Conservation (phyloP, 306 rosid species). For the Quercus agrifolia region DNA sequence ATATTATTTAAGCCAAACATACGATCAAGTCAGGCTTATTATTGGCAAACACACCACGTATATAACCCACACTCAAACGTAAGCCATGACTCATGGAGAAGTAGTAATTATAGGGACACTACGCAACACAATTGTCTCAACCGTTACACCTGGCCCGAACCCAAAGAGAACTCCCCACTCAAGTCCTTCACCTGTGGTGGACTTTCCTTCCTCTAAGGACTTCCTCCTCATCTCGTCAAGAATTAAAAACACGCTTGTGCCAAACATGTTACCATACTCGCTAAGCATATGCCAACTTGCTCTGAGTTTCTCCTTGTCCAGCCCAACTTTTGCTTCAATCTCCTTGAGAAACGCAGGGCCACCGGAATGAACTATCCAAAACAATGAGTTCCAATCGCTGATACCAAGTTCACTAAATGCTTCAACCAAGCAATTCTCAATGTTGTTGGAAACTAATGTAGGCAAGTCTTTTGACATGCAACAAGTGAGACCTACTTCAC, state of each 20-base stretch:
- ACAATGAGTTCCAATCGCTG: neutral
- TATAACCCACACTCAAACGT: too few species aligned
- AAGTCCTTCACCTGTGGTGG: neutral
- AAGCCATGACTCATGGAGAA: neutral
- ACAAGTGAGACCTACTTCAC: neutral
- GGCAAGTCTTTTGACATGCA: neutral
- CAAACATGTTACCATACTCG: neutral
- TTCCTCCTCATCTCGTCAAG: conserved; percentile 6
- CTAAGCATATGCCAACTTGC: neutral
- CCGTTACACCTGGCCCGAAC: too few species aligned
- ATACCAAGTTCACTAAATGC: neutral
- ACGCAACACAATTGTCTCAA: too few species aligned
- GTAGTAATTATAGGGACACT: too few species aligned
- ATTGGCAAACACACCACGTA: too few species aligned
- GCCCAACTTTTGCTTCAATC: neutral
- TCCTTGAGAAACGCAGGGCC: neutral
- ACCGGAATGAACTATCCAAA: neutral
- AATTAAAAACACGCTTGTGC: neutral
- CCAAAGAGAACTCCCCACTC: too few species aligned
- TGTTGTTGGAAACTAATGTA: neutral
- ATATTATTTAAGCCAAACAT: too few species aligned
- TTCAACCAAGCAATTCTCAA: neutral
- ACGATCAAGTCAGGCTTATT: too few species aligned
- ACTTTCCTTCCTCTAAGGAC: neutral
- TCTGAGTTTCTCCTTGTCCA: neutral